phyloP scores from a whole-genome alignment of 192 early-diverging fungal species.

The Cladochytrium replicatum region DNA sequence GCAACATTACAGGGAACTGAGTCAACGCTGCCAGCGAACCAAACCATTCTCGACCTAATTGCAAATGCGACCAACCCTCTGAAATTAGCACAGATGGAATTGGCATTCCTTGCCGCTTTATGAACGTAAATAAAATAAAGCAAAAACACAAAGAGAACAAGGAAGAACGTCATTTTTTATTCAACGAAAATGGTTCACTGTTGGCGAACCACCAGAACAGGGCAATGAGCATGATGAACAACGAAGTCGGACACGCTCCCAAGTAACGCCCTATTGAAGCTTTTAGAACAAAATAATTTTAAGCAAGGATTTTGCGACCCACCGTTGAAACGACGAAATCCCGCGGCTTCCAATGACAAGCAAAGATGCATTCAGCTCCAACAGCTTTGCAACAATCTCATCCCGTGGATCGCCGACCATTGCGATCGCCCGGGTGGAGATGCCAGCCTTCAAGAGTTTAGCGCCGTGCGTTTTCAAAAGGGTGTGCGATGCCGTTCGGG shows the following conservation, averaged over 20 bases:
- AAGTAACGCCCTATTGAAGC: too few relatives aligned
- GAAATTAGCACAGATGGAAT: conserved; percentile 93
- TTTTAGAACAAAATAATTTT: too few relatives aligned
- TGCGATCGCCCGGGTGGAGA: conserved; percentile 23
- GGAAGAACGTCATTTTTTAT: too few relatives aligned
- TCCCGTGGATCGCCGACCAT: conserved; percentile 46
- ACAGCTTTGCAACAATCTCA: conserved; percentile 46
- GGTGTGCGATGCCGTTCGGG: too few relatives aligned
- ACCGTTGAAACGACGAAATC: too few relatives aligned
- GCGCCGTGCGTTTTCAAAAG: too few relatives aligned
- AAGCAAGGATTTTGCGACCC: too few relatives aligned
- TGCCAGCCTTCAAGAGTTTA: too few relatives aligned
- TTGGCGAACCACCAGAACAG: conserved; percentile 14
- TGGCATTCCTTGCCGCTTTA: conserved; percentile 61
- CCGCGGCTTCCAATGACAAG: conserved; percentile 49
- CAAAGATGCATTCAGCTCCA: conserved; percentile 41
- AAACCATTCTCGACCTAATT: conserved; percentile 86
- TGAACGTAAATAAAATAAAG: too few relatives aligned
- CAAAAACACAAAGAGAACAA: too few relatives aligned
- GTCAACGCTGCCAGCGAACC: conserved; percentile 51
- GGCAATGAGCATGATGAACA: conserved; percentile 14
- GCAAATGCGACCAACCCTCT: conserved; percentile 81
- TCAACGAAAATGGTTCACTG: too few relatives aligned
- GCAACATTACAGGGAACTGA: conserved; percentile 33
- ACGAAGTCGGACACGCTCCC: conserved; percentile 16